Conservation (phyloP, 768 basidiomycete species). For the Russula dissimulans region DNA sequence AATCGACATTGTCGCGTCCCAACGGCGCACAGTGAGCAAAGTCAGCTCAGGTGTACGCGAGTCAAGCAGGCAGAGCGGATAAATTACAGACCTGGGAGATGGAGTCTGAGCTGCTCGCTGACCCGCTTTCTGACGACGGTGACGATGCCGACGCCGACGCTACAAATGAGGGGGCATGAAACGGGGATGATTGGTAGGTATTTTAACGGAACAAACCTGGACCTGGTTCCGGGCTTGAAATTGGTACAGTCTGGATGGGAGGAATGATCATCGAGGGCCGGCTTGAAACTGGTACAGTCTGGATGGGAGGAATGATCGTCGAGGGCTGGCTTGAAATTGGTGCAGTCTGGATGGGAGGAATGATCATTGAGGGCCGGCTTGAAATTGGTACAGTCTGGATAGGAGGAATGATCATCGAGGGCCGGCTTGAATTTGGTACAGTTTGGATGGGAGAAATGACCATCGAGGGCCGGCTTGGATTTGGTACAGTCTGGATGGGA, state of each 20-base stretch:
- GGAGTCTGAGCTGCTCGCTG: conserved; percentile 1
- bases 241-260: background rate
- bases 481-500: background rate
- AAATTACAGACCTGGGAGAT: conserved; percentile 7
- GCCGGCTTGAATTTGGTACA: too few relatives aligned
- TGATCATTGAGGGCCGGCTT: background rate
- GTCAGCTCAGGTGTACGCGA: background rate
- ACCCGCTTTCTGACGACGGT: background rate
- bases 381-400: background rate
- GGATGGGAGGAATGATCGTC: background rate
- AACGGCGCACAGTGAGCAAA: background rate
- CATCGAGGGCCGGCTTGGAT: background rate
- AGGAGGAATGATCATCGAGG: background rate
- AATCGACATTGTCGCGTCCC: background rate
- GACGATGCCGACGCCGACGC: background rate
- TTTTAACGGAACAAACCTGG: background rate
- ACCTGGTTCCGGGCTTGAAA: background rate
- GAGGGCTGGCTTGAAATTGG: too few relatives aligned
- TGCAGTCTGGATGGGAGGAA: background rate
- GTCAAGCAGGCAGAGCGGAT: background rate
- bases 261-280: background rate
- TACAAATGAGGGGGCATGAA: background rate
- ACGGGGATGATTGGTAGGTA: background rate
- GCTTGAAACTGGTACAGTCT: too few relatives aligned
- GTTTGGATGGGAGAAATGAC: background rate